Evolutionary conservation across 2,329 filamentous ascomycete species (phyloP).

Genomic region (Talaromyces sp.): DNA sequence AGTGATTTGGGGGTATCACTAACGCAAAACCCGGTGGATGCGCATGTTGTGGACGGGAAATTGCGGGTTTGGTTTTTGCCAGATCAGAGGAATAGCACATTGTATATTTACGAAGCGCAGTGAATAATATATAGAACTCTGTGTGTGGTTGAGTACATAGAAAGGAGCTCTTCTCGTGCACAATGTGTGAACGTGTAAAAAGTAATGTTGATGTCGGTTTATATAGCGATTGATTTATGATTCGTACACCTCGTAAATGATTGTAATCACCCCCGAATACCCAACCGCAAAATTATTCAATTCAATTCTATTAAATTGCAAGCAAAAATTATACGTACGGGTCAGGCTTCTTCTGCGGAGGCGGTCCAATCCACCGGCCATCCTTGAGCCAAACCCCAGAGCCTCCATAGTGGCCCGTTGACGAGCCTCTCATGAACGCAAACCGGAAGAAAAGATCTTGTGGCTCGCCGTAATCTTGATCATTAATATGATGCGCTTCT

Average conservation of each 20-base stretch:
- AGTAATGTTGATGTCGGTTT: not conserved
- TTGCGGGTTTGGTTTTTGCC: conserved; percentile 46
- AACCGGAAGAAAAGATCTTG: conserved; percentile 45
- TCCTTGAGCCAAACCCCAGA: conserved; percentile 37
- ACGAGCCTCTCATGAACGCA: conserved; percentile 40
- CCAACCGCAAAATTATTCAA: not conserved
- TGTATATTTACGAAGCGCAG: conserved; percentile 46
- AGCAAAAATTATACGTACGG: not conserved
- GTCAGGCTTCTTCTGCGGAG: conserved; percentile 15
- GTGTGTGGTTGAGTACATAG: not conserved
- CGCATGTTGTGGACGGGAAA: conserved; percentile 40
- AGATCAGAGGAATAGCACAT: conserved; percentile 43
- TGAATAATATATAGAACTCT: not conserved
- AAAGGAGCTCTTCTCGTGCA: too few species aligned
- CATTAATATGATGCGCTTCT: not conserved
- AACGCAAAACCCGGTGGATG: conserved; percentile 49
- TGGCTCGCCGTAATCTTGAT: conserved; percentile 25
- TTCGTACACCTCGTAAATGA: not conserved
- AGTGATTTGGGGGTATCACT: conserved; percentile 37
- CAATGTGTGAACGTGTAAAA: not conserved
- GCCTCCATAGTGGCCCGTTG: conserved; percentile 35
- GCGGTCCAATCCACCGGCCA: conserved; percentile 28
- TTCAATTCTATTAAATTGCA: not conserved
- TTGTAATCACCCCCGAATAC: not conserved
- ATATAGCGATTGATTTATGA: not conserved